phyloP scores from a whole-genome alignment of 768 basidiomycete genomes.

The Lactarius vividus region DNA sequence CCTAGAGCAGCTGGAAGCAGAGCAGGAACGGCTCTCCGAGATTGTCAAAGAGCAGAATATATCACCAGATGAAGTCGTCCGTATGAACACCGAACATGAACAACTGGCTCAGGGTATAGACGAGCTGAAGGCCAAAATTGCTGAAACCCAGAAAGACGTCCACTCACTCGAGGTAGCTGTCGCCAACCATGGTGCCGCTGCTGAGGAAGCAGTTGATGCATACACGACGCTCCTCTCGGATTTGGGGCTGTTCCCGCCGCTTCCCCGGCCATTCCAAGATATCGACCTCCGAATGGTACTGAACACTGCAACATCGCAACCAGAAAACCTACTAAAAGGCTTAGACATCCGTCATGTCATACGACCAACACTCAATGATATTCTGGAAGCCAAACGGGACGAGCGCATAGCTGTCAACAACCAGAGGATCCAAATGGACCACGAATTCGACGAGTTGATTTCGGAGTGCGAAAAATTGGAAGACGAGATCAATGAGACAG shows the following conservation, averaged over 20 bases:
- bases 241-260: slow-evolving; percentile 74
- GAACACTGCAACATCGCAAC: slow-evolving; percentile 71
- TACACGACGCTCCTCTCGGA: slow-evolving; percentile 75
- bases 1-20: slow-evolving; percentile 59
- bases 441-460: slow-evolving; percentile 75
- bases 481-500: slow-evolving; percentile 69
- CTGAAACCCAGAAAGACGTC: slow-evolving; percentile 67
- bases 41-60: slow-evolving; percentile 87
- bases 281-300: slow-evolving; percentile 79
- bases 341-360: slow-evolving; percentile 69
- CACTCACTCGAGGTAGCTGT: slow-evolving; percentile 83
- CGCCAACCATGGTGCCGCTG: slow-evolving; percentile 71
- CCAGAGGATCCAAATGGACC: slow-evolving; percentile 75
- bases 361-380: slow-evolving; percentile 69
- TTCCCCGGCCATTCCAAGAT: slow-evolving; percentile 65
- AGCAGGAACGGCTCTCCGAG: slow-evolving; percentile 58
- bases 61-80: slow-evolving; percentile 83
- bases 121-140: slow-evolving; percentile 71
- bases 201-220: slow-evolving; percentile 77
- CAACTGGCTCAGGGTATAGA: slow-evolving; percentile 67
- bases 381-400: slow-evolving; percentile 69
- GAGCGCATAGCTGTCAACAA: slow-evolving; percentile 71
- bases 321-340: slow-evolving; percentile 64
- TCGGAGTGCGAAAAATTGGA: slow-evolving; percentile 79
- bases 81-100: slow-evolving; percentile 90